Evolutionary conservation across 768 basidiomycete genomes (phyloP).

Genomic region (Polyporus arcularius): DNA sequence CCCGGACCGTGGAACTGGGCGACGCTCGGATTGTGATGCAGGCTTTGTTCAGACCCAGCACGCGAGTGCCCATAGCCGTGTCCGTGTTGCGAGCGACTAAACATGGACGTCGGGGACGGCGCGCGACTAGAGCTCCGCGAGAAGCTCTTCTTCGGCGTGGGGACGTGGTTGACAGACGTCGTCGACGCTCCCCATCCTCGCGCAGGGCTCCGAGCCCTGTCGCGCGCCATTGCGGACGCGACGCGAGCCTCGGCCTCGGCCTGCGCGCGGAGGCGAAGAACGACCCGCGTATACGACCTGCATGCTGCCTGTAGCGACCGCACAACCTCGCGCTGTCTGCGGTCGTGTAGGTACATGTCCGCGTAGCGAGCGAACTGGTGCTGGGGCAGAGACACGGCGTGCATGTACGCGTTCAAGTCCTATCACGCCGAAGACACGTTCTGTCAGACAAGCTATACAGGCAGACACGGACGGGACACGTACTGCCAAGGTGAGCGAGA

Average conservation of each 20-base stretch:
- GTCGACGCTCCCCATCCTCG: constrained; percentile 13
- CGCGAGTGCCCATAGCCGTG: background rate
- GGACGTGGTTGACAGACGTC: constrained; percentile 15
- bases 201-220: constrained; percentile 5
- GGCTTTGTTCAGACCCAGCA: background rate
- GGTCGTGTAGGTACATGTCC: constrained; percentile 54
- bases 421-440: constrained; percentile 28
- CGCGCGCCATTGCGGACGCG: constrained; percentile 7
- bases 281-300: constrained; percentile 77
- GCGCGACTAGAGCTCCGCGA: constrained; percentile 58
- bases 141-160: constrained; percentile 25
- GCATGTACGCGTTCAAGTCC: constrained; percentile 82
- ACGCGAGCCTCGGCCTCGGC: constrained; percentile 59
- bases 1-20: background rate
- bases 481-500: constrained; percentile 64
- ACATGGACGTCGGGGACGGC: constrained; percentile 61
- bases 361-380: constrained; percentile 72
- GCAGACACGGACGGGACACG: constrained; percentile 22
- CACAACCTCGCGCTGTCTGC: constrained; percentile 45
- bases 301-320: constrained; percentile 58
- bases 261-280: constrained; percentile 75
- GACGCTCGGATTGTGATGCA: constrained; percentile 1
- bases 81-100: constrained; percentile 41
- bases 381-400: constrained; percentile 72
- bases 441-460: background rate